Evolutionary conservation across 1,139 yeast species (phyloP), one percentile per base, ranked within the genome.

Genomic region (Yamadazyma spencermartinsiae): DNA sequence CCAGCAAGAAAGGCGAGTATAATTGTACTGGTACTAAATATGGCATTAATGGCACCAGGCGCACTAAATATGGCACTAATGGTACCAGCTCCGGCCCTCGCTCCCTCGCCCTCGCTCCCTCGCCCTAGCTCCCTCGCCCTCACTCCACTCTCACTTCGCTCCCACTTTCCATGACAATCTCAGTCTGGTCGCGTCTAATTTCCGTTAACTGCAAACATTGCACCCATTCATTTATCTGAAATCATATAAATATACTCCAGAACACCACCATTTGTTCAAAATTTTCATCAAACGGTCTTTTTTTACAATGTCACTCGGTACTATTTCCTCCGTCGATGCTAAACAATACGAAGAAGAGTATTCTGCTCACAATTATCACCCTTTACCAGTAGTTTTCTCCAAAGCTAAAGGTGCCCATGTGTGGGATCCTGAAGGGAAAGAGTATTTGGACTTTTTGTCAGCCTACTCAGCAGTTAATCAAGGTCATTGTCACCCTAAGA

Each of bases 391-490:
- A 45, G 98, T 92, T 12, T 85, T 90, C 65, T 74, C 86, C 54
- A 82, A 76, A 59, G 98, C 96, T 14, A 50, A 64, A 45, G 98
- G 98, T 36, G 96, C 97, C 25, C 86, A 86, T 48, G 97, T 92
- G 26, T 90, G 97, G 97, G 98, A 92, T 59, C 97, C 98, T 10
- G 98, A 90, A 65, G 97, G 96, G 45, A 83, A 75, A 36, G 88
- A 85, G 57, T 86, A 86, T 61, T 69, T 89, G 50, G 98, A 89
- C 63, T 89, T 89, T 59, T 69, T 89, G 49, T 84, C 94, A 23
- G 96, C 98, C 7, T 90, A 90, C 67, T 88, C 96, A 27, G 98
- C 98, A 10, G 97, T 92, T 29, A 92, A 92, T 71, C 98, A 92
- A 65, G 98, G 98, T 42, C 98, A 90, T 63, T 90, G 97, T 65